A percentile compares a stretch with the other conserved stretches of the same genome.
Evolutionary conservation across 2,329 filamentous ascomycete species (phyloP).

Genomic region (Colletotrichum filicis): DNA sequence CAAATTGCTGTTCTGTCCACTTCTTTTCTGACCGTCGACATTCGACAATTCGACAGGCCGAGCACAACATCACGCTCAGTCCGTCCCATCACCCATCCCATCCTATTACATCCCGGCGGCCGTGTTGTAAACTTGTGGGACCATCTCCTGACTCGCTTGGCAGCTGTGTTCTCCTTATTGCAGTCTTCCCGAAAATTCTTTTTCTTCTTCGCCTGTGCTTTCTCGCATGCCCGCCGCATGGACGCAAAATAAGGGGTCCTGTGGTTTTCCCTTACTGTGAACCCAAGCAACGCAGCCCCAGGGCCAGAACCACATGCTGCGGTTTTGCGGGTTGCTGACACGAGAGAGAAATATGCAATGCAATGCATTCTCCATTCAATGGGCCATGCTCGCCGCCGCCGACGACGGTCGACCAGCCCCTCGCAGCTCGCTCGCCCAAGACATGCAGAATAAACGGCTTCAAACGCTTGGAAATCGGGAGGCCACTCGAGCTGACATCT

Average conservation of each 20-base stretch:
- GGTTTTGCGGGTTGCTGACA: not conserved
- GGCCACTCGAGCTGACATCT: not conserved
- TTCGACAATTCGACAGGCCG: not conserved
- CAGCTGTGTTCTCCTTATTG: conserved; percentile 20
- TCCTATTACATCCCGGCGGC: conserved; percentile 1
- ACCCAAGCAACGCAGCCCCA: not conserved
- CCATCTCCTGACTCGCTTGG: conserved; percentile 33
- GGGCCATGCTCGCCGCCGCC: not conserved
- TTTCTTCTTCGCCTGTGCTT: not conserved
- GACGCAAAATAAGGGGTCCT: conserved; percentile 14
- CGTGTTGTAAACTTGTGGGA: conserved; percentile 5
- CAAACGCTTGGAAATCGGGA: not conserved
- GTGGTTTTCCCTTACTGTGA: not conserved
- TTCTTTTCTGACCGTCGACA: not conserved
- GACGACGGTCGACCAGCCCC: not conserved
- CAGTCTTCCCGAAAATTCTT: conserved; percentile 33
- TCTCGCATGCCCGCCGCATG: not conserved
- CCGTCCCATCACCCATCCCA: not conserved
- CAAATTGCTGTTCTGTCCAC: conserved; percentile 21
- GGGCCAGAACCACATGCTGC: not conserved
- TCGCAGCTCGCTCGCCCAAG: not conserved
- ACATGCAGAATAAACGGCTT: conserved; percentile 13
- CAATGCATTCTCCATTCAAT: conserved; percentile 16
- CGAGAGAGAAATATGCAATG: conserved; percentile 31
- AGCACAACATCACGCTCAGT: conserved; percentile 12